Conservation (phyloP, 176 grass and related monocot genomes). For the Poa annua region DNA sequence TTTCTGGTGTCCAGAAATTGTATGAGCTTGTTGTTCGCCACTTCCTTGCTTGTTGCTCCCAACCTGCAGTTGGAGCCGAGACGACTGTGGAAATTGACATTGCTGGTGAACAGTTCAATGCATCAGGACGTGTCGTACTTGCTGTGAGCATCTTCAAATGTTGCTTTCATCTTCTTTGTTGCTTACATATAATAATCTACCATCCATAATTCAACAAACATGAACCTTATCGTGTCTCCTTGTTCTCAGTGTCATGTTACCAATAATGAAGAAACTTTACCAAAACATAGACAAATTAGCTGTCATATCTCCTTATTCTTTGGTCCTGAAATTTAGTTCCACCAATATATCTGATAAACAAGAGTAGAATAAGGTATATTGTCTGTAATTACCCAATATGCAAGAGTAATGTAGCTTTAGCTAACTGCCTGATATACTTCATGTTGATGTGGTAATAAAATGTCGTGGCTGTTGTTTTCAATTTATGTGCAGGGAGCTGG, state of each 20-base stretch:
- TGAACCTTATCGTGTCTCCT: neutral
- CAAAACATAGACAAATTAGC: neutral
- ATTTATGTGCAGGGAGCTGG: neutral
- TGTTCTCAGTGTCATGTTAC: constrained; percentile 30
- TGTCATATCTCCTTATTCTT: constrained; percentile 17
- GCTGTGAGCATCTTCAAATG: constrained; percentile 56
- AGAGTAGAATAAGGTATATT: constrained; percentile 15
- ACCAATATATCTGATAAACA: constrained; percentile 24
- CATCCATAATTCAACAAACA: constrained; percentile 12
- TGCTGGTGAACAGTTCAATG: constrained; percentile 85
- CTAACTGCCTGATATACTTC: neutral
- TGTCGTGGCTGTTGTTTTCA: neutral
- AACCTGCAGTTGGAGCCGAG: constrained; percentile 93
- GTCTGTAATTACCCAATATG: neutral
- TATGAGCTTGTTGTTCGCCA: constrained; percentile 96
- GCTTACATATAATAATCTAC: constrained; percentile 31
- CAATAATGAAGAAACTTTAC: constrained; percentile 16
- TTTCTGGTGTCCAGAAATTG: constrained; percentile 68
- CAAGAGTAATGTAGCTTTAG: constrained; percentile 1
- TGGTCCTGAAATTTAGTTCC: constrained; percentile 38
- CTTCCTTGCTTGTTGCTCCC: constrained; percentile 97
- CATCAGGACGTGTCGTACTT: constrained; percentile 81
- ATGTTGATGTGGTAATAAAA: constrained; percentile 14
- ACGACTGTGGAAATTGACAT: constrained; percentile 89
- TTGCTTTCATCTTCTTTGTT: constrained; percentile 39